These are phyloP conservation scores for Chlamydomonas sp. DNA, from an alignment of 139 green algal genomes.

Conservation along the genomic window DNA sequence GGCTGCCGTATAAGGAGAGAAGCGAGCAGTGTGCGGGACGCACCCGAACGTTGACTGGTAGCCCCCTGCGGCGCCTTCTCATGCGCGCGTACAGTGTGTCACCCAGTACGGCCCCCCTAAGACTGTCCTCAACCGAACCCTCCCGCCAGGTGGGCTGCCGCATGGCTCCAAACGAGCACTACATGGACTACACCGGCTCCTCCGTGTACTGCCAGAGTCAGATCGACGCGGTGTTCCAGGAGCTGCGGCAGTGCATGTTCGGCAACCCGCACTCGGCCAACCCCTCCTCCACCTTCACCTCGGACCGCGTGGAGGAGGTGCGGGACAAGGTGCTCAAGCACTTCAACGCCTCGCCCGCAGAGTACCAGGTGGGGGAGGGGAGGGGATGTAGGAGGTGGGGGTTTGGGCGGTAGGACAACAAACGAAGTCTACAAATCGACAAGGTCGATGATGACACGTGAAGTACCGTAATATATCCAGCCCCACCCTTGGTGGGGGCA, in stretches of 20 bases:
- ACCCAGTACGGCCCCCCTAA: too few relatives aligned
- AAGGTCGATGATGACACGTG: too few relatives aligned
- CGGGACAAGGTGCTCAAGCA: constrained; percentile 45
- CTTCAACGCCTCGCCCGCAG: constrained; percentile 62
- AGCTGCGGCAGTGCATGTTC: constrained; percentile 70
- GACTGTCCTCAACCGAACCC: neutral
- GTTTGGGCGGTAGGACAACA: too few relatives aligned
- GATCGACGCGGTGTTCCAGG: constrained; percentile 63
- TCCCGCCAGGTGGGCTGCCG: constrained; percentile 60
- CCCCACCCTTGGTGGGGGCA: too few relatives aligned
- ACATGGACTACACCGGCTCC: constrained; percentile 81
- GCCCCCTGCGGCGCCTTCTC: too few relatives aligned
- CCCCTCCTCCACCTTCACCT: constrained; percentile 64
- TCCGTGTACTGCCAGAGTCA: constrained; percentile 68
- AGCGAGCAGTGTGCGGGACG: neutral
- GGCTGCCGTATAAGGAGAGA: too few relatives aligned
- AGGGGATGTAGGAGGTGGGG: neutral
- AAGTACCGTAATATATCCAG: too few relatives aligned
- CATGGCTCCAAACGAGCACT: constrained; percentile 72
- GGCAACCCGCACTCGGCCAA: constrained; percentile 83
- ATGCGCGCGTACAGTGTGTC: too few relatives aligned
- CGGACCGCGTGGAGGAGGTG: constrained; percentile 46
- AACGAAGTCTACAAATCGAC: too few relatives aligned
- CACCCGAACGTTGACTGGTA: neutral
- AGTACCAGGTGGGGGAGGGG: constrained; percentile 61